A percentile compares a stretch with the other conserved stretches of the same genome.
Evolutionary conservation across 306 rosid species (phyloP).

Genomic region (Quillaja saponaria): DNA sequence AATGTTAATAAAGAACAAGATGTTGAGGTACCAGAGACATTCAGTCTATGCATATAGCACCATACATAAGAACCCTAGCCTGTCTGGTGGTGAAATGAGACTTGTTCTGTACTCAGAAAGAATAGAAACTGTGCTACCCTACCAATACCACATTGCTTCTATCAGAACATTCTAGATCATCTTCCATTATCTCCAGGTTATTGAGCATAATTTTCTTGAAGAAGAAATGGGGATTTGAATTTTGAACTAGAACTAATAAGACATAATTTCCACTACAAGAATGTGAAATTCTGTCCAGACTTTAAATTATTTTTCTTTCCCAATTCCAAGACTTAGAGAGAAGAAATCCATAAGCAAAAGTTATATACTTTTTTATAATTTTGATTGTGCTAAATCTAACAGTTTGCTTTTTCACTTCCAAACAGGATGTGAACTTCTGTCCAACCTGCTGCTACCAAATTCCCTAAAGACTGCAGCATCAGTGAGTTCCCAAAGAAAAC

Average conservation of each 20-base stretch:
- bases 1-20: too few species aligned
- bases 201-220: neutral
- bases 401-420: too few species aligned
- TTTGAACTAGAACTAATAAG: neutral
- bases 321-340: neutral
- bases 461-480: constrained; percentile 7
- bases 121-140: neutral
- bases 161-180: constrained; percentile 15
- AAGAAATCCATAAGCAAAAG: too few species aligned
- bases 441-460: constrained; percentile 21
- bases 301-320: constrained; percentile 21
- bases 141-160: too few species aligned
- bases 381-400: too few species aligned
- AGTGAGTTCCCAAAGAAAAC: neutral
- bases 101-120: neutral
- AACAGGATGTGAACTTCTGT: too few species aligned
- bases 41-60: too few species aligned
- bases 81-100: neutral
- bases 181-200: constrained; percentile 12
- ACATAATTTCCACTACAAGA: neutral
- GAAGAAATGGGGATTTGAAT: constrained; percentile 5
- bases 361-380: too few species aligned
- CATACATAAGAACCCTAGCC: too few species aligned
- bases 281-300: neutral
- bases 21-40: too few species aligned